Percentiles rank a stretch among this genome's conserved stretches.
These are phyloP conservation scores for Meyerozyma carpophila DNA, from an alignment of 1,139 yeast genomes.

Conservation along the genomic window DNA sequence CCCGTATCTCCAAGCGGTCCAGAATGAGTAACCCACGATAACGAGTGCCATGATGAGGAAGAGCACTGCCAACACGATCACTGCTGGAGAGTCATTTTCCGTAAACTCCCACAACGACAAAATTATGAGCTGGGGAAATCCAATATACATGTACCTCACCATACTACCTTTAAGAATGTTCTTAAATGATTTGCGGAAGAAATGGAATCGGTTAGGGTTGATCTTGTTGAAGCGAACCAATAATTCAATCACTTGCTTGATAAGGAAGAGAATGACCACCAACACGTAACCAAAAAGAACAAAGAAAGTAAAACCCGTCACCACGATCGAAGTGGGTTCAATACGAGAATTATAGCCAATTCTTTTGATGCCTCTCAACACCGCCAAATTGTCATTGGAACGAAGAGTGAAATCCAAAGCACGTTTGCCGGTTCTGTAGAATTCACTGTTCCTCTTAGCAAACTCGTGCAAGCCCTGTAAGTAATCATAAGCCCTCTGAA, in stretches of 20 bases:
- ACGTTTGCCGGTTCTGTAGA: slow-evolving; percentile 13
- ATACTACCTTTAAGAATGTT: slow-evolving; percentile 60
- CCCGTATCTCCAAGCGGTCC: slow-evolving; percentile 55
- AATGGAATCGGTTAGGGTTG: slow-evolving; percentile 40
- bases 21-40: slow-evolving; percentile 55
- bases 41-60: slow-evolving; percentile 52
- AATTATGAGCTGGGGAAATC: slow-evolving; percentile 66
- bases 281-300: slow-evolving; percentile 56
- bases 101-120: slow-evolving; percentile 75
- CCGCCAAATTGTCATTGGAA: slow-evolving; percentile 46
- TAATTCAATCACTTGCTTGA: slow-evolving; percentile 47
- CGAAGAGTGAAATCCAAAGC: slow-evolving; percentile 26
- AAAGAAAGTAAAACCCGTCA: slow-evolving; percentile 74
- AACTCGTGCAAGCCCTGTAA: slow-evolving; percentile 20
- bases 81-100: slow-evolving; percentile 66
- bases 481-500: slow-evolving; percentile 51
- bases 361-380: slow-evolving; percentile 72
- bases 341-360: slow-evolving; percentile 62
- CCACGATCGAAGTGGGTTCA: slow-evolving; percentile 69
- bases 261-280: slow-evolving; percentile 39
- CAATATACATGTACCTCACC: slow-evolving; percentile 66
- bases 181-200: slow-evolving; percentile 50
- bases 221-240: slow-evolving; percentile 39
- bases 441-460: slow-evolving; percentile 10
- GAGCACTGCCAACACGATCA: slow-evolving; percentile 62